Evolutionary conservation across 176 grass and related monocot species (phyloP).

Genomic region (Bonia amplexicaulis): DNA sequence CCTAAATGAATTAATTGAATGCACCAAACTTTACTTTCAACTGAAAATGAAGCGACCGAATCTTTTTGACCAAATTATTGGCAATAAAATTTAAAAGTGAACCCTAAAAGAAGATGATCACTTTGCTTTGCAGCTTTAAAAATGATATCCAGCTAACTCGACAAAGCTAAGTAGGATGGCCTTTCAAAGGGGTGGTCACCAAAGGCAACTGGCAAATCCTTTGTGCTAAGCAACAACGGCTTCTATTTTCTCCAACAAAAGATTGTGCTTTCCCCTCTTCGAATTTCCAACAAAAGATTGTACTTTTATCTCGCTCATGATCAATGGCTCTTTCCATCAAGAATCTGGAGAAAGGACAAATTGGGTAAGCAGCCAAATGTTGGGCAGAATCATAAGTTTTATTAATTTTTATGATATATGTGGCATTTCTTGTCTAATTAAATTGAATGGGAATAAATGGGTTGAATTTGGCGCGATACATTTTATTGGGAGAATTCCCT

Average conservation of each 20-base stretch:
- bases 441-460: too few species aligned
- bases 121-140: constrained; percentile 42
- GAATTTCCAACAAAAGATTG: background rate
- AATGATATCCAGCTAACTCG: constrained; percentile 36
- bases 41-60: constrained; percentile 10
- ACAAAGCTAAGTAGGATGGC: constrained; percentile 18
- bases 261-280: background rate
- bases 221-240: background rate
- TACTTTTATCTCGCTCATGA: constrained; percentile 4
- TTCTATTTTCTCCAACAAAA: constrained; percentile 28
- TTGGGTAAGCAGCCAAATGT: background rate
- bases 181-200: background rate
- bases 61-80: background rate
- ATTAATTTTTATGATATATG: background rate
- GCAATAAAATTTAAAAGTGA: background rate
- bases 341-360: background rate
- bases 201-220: background rate
- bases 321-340: background rate
- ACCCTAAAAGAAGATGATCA: constrained; percentile 6
- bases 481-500: too few species aligned
- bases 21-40: constrained; percentile 5
- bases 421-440: too few species aligned
- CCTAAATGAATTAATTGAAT: background rate
- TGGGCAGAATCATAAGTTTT: background rate
- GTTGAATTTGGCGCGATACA: too few species aligned